Evolutionary conservation across 2,329 filamentous ascomycete genomes (phyloP), one percentile per base, ranked within the genome.

Genomic region (Calonectria crousiana): DNA sequence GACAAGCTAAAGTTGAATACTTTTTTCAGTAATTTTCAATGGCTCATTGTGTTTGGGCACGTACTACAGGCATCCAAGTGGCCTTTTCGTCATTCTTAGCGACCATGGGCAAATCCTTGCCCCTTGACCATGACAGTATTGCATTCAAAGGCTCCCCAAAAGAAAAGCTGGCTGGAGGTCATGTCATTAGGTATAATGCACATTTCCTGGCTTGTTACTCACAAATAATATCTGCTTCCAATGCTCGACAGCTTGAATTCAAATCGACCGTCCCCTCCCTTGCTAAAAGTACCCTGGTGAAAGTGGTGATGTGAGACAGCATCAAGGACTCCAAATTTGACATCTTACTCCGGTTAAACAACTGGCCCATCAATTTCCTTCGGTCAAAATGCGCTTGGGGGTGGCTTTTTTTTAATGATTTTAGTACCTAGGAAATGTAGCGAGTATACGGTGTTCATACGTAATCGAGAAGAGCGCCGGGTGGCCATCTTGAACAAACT

Each of bases 51-150:
- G 5, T 13, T 20, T 8, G 16, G 2, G 14, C 26, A 52, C 76
- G 36, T 49, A 81, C 81, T 11, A 83, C 51, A 2, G 81, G 80
- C 76, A 83, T 82, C 71, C 77, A 77, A 23, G 78, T 82, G 0
- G 81, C 81, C 58, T 81, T 82, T 14, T 79, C 70, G 38, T 83
- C 81, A 18, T 83, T 83, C 36, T 78, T 82, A 0, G 76, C 70
- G 3, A 83, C 75, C 69, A 82, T 80, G 0, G 75, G 71, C 0
- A 83, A 30, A 0, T 79, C 69, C 30, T 78, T 30, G 0, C 78
- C 78, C 3, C 51, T 67, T 2, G 76, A 73, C 82, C 82, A 82
- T 49, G 73, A 66, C 36, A 68, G 41, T 6, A 83, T 62, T 3
- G 80, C 80, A 18, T 76, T 44, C 0, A 82, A 72, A 4, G 78